Evolutionary conservation across 164 flowering plant species (phyloP).

Genomic region (Macadamia integrifolia): DNA sequence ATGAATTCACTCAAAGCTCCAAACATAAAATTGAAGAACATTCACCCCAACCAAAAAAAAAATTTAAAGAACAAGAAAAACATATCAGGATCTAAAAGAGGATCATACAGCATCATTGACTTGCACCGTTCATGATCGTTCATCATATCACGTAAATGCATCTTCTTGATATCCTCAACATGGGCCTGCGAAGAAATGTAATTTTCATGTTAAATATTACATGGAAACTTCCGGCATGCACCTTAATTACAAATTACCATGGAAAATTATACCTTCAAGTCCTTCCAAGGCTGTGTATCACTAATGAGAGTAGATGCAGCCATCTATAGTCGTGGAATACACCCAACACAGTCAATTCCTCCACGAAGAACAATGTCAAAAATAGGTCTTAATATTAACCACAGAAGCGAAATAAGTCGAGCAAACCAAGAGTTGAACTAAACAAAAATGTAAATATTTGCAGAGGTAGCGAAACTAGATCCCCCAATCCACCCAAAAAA

Average conservation of each 20-base stretch:
- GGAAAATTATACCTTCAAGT: conserved; percentile 51
- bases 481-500: too few species aligned
- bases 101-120: conserved; percentile 79
- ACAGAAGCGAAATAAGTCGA: too few species aligned
- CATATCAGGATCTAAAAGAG: background rate
- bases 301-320: conserved; percentile 60
- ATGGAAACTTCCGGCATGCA: background rate
- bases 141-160: conserved; percentile 86
- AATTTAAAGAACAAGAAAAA: too few species aligned
- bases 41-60: too few species aligned
- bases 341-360: background rate
- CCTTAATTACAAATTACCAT: too few species aligned
- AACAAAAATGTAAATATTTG: too few species aligned
- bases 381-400: too few species aligned
- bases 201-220: background rate
- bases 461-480: too few species aligned
- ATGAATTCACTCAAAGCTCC: background rate
- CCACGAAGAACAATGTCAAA: background rate
- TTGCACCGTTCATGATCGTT: conserved; percentile 58
- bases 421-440: too few species aligned
- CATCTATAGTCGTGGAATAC: conserved; percentile 27
- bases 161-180: conserved; percentile 67
- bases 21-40: background rate
- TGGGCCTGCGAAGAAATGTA: conserved; percentile 43
- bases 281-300: conserved; percentile 80